Percentiles rank a stretch among this genome's conserved stretches.
phyloP scores from a whole-genome alignment of 2,329 filamentous ascomycete genomes.

The Lanzia echinophila region DNA sequence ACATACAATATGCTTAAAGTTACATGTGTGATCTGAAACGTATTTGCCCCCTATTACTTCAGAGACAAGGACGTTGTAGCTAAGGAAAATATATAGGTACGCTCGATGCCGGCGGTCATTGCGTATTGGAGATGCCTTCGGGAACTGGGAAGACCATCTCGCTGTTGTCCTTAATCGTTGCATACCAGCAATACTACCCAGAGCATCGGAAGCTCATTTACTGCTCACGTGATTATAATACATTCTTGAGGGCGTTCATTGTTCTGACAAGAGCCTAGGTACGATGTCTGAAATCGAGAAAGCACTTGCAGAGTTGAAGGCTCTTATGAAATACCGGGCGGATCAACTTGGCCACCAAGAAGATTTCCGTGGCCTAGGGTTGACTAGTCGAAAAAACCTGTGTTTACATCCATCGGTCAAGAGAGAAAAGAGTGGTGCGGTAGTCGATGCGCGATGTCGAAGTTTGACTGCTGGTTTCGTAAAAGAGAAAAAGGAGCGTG shows the following conservation, averaged over 20 bases:
- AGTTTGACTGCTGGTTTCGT: slow-evolving; percentile 95
- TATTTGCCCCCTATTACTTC: slow-evolving; percentile 18
- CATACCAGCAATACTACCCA: slow-evolving; percentile 90
- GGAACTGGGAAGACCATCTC: slow-evolving; percentile 98
- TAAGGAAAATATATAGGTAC: slow-evolving; percentile 45
- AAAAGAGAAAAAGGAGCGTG: slow-evolving; percentile 92
- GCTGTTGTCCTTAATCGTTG: slow-evolving; percentile 87
- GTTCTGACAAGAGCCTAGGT: slow-evolving; percentile 35
- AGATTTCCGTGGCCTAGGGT: slow-evolving; percentile 83
- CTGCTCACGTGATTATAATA: slow-evolving; percentile 64
- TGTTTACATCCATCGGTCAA: slow-evolving; percentile 96
- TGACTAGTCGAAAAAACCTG: slow-evolving; percentile 95
- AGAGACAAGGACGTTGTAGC: slow-evolving; percentile 5
- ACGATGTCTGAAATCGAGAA: slow-evolving; percentile 99
- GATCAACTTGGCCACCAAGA: slow-evolving; percentile 85
- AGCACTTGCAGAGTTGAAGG: slow-evolving; percentile 83
- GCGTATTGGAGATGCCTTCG: slow-evolving; percentile 97
- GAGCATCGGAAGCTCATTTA: slow-evolving; percentile 96
- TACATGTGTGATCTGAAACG: slow-evolving; percentile 83
- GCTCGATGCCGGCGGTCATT: slow-evolving; percentile 89
- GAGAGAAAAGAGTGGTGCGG: slow-evolving; percentile 85
- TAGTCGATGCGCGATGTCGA: slow-evolving; percentile 93
- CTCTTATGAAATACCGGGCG: slow-evolving; percentile 88
- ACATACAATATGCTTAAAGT: slow-evolving; percentile 31
- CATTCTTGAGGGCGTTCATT: neutral